Percentiles rank a stretch among this genome's conserved stretches.
phyloP scores from a whole-genome alignment of 129 eudicot species.

The Pseudognaphalium luteoalbum region DNA sequence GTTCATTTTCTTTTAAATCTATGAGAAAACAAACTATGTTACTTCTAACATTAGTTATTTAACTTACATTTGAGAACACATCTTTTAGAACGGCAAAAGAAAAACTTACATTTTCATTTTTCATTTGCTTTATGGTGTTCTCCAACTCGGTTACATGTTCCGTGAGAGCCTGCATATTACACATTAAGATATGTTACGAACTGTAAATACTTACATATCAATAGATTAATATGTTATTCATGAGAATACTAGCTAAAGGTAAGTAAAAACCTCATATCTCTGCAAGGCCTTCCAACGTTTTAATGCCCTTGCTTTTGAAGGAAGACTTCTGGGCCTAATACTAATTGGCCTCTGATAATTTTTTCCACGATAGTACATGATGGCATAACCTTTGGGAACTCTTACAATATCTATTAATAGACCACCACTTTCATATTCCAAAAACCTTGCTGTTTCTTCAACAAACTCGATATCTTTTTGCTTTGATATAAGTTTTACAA shows the following conservation, averaged over 20 bases:
- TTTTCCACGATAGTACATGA: constrained; percentile 93
- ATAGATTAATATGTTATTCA: background rate
- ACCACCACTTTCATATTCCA: constrained; percentile 97
- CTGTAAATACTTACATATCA: background rate
- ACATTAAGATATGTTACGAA: background rate
- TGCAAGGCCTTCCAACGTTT: constrained; percentile 93
- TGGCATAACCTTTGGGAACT: constrained; percentile 85
- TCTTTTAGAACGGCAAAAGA: constrained; percentile 2
- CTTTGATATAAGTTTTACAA: constrained; percentile 88
- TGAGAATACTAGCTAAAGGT: constrained; percentile 1
- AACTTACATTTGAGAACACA: constrained; percentile 20
- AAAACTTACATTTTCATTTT: constrained; percentile 65
- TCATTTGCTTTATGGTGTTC: constrained; percentile 69
- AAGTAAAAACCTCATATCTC: constrained; percentile 70
- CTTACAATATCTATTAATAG: constrained; percentile 79
- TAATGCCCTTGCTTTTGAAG: constrained; percentile 90
- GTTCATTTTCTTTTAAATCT: background rate
- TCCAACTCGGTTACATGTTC: constrained; percentile 90
- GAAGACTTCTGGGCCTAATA: constrained; percentile 89
- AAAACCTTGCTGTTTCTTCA: constrained; percentile 87
- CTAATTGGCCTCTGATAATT: constrained; percentile 85
- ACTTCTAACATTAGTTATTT: too few relatives aligned
- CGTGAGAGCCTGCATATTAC: constrained; percentile 75
- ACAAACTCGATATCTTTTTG: constrained; percentile 78
- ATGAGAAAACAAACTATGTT: too few relatives aligned